Base-by-base conservation (phyloP, 83 land plant genomes). In the Isoetes engelmannii region DNA sequence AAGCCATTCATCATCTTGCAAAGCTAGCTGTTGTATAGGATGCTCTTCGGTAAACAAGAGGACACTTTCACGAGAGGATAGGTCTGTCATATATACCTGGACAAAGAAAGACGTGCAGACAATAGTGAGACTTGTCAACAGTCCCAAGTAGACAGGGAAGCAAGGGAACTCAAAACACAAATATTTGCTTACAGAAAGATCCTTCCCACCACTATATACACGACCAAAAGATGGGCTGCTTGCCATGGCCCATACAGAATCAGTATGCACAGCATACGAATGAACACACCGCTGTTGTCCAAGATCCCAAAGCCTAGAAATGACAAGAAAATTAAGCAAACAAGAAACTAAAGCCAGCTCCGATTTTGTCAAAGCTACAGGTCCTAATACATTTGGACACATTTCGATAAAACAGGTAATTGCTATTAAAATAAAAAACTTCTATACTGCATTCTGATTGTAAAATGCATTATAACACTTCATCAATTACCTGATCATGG, bases 181-280 rank as follows among this genome's bases (percentile, higher is more conserved):
- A 21, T 18, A 21, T 65, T 5, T 43, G 41, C 98, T 81, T 69
- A 94, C 99, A 60, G 99, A 90, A 8, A 69, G 78, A 65, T 94
- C 99, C 64, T 87, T 79, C 12, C 99, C 99, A 70, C 97, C 99
- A 81, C 99, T 94, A 69, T 94, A 94, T 47, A 94, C 99, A 70
- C 88, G 97, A 55, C 85, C 83, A 61, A 94, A 94, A 28, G 92
- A 77, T 64, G 99, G 86, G 4, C 88, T 86, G 56, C 90, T 88
- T 18, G 97, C 97, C 82, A 94, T 87, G 20, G 99, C 88, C 99
- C 99, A 94, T 15, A 94, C 97, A 72, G 99, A 94, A 56, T 94
- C 99, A 5, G 97, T 90, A 70, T 94, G 99, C 49, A 94, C 99
- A 61, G 97, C 99, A 84, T 94, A 94, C 7, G 99, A 94, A 71